Percentiles rank a stretch among this genome's conserved stretches.
Evolutionary conservation across 257 asterid genomes (phyloP).

Genomic region (Penstemon newberryi): DNA sequence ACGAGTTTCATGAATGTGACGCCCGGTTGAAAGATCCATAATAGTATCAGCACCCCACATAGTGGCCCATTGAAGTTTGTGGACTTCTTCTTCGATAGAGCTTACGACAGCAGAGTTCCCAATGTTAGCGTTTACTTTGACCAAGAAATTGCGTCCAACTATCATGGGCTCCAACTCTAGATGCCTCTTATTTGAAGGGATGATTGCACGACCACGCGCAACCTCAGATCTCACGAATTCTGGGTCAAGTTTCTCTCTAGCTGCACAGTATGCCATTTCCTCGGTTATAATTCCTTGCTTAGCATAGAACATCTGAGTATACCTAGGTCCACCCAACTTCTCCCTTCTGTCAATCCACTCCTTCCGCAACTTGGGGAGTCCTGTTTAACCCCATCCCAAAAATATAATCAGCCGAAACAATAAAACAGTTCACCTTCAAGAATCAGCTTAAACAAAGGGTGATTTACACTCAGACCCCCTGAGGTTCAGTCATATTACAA

Average conservation of each 20-base stretch:
- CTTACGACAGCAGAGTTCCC: slow-evolving; percentile 96
- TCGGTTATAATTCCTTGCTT: slow-evolving; percentile 91
- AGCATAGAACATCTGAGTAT: slow-evolving; percentile 91
- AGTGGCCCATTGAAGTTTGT: slow-evolving; percentile 98
- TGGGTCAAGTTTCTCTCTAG: slow-evolving; percentile 88
- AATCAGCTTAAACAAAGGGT: too few relatives aligned
- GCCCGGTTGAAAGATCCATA: slow-evolving; percentile 95
- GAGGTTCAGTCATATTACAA: too few relatives aligned
- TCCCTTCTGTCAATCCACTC: slow-evolving; percentile 89
- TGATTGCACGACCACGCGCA: slow-evolving; percentile 98
- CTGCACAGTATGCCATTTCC: slow-evolving; percentile 93
- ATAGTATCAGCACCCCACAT: slow-evolving; percentile 99
- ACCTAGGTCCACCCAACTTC: slow-evolving; percentile 74
- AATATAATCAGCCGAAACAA: not conserved
- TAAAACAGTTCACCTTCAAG: too few relatives aligned
- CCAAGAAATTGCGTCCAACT: slow-evolving; percentile 93
- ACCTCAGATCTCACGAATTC: slow-evolving; percentile 91
- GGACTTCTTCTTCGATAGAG: slow-evolving; percentile 96
- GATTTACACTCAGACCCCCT: too few relatives aligned
- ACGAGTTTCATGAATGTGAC: slow-evolving; percentile 95
- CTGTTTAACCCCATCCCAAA: slow-evolving; percentile 39
- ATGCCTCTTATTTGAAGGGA: slow-evolving; percentile 94
- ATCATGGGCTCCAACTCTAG: slow-evolving; percentile 91
- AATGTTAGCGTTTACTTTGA: slow-evolving; percentile 89
- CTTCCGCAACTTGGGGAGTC: slow-evolving; percentile 84